These are phyloP conservation scores for Alternaria panax DNA, from an alignment of 2,329 filamentous ascomycete species.

Conservation along the genomic window DNA sequence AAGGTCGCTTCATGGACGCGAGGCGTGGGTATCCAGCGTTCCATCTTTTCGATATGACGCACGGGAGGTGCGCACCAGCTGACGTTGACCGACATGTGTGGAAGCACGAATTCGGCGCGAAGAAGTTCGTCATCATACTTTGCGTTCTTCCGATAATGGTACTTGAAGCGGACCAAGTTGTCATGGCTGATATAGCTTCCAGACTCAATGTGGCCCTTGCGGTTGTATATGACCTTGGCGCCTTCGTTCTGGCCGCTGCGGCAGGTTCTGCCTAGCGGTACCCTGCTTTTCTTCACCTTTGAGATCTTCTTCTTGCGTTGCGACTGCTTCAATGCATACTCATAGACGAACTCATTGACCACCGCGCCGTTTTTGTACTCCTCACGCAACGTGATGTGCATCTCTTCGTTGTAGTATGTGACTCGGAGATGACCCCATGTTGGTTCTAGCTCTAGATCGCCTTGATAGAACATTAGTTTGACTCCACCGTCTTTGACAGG, in stretches of 20 bases:
- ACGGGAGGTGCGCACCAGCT: constrained; percentile 63
- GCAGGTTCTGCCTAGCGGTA: constrained; percentile 54
- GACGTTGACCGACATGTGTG: constrained; percentile 62
- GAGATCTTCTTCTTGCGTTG: constrained; percentile 50
- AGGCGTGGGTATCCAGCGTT: constrained; percentile 64
- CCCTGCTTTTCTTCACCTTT: constrained; percentile 43
- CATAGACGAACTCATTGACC: constrained; percentile 60
- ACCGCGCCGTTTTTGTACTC: constrained; percentile 56
- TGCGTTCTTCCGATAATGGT: constrained; percentile 62
- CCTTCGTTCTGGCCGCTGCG: constrained; percentile 55
- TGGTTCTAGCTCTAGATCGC: constrained; percentile 55
- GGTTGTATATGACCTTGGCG: constrained; percentile 61
- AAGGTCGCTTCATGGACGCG: constrained; percentile 64
- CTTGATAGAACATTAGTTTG: constrained; percentile 48
- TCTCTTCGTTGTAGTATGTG: constrained; percentile 58
- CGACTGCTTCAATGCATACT: constrained; percentile 49
- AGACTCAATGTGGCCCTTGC: constrained; percentile 60
- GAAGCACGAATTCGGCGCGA: constrained; percentile 62
- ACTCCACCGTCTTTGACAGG: constrained; percentile 45
- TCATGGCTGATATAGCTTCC: constrained; percentile 63
- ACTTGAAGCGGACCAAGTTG: constrained; percentile 62
- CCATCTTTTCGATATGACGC: constrained; percentile 59
- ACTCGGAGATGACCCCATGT: constrained; percentile 53
- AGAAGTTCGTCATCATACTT: constrained; percentile 64
- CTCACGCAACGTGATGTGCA: constrained; percentile 55